These are phyloP conservation scores for Ramalina peruviana DNA, from an alignment of 495 filamentous ascomycete species.

Conservation along the genomic window DNA sequence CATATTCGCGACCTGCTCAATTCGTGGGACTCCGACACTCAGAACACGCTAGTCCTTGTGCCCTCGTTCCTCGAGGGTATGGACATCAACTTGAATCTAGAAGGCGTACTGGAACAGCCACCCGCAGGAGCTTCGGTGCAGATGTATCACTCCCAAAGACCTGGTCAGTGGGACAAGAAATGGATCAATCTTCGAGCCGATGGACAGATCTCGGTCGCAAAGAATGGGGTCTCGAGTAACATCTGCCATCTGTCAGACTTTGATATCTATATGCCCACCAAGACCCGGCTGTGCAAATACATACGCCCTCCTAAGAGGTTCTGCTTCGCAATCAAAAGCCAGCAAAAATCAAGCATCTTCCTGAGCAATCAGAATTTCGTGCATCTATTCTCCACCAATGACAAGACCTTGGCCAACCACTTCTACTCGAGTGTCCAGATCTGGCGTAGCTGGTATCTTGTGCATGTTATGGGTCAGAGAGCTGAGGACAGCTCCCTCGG, in stretches of 20 bases:
- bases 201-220: slow-evolving; percentile 63
- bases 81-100: slow-evolving; percentile 34
- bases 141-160: slow-evolving; percentile 67
- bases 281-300: slow-evolving; percentile 43
- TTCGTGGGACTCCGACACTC: slow-evolving; percentile 70
- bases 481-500: slow-evolving; percentile 11
- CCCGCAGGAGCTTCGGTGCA: slow-evolving; percentile 50
- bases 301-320: slow-evolving; percentile 64
- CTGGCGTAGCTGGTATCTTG: slow-evolving; percentile 85
- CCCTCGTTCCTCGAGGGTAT: slow-evolving; percentile 31
- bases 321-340: slow-evolving; percentile 84
- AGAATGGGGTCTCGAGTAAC: slow-evolving; percentile 53
- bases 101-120: slow-evolving; percentile 39
- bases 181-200: slow-evolving; percentile 58
- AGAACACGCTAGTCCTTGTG: slow-evolving; percentile 54
- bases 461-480: slow-evolving; percentile 46
- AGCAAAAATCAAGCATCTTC: slow-evolving; percentile 81
- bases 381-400: slow-evolving; percentile 78
- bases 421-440: slow-evolving; percentile 59
- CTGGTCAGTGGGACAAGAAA: slow-evolving; percentile 77
- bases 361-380: slow-evolving; percentile 69
- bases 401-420: slow-evolving; percentile 44
- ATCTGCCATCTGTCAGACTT: slow-evolving; percentile 88
- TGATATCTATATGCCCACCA: slow-evolving; percentile 72
- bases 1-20: slow-evolving; percentile 78